phyloP scores from a whole-genome alignment of 2,329 filamentous ascomycete genomes.

The Xylaria sp. region DNA sequence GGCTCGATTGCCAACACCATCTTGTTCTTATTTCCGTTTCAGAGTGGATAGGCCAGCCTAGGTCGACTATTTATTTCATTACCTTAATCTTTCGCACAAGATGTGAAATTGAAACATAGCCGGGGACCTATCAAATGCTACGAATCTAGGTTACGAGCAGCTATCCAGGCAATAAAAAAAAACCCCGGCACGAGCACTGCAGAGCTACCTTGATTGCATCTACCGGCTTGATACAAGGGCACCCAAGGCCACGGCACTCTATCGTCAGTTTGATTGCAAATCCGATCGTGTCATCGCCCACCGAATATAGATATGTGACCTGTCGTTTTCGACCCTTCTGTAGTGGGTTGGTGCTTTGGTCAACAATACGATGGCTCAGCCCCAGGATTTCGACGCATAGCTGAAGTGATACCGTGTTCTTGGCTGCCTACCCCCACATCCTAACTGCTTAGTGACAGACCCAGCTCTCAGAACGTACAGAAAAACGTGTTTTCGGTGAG shows the following conservation, averaged over 20 bases:
- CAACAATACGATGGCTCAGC: constrained; percentile 11
- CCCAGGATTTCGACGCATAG: constrained; percentile 2
- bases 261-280: constrained; percentile 10
- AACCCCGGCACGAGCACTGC: neutral
- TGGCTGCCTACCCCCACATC: constrained; percentile 24
- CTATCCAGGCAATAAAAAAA: neutral
- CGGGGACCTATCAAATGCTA: neutral
- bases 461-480: constrained; percentile 20
- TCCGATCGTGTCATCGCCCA: neutral
- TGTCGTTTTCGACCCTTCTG: neutral
- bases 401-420: constrained; percentile 15
- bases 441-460: constrained; percentile 8
- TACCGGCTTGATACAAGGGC: constrained; percentile 10
- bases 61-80: constrained; percentile 1
- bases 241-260: constrained; percentile 20
- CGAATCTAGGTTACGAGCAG: neutral
- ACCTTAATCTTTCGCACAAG: neutral
- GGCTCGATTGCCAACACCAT: constrained; percentile 3
- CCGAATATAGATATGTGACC: neutral
- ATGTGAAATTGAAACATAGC: neutral
- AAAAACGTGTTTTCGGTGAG: constrained; percentile 29
- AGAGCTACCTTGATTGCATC: constrained; percentile 11
- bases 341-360: neutral
- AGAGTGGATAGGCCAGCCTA: constrained; percentile 8
- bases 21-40: constrained; percentile 25